Evolutionary conservation across 148 eudicot species (phyloP), one percentile per base, ranked within the genome.

Genomic region (Vaccinium myrtillus): DNA sequence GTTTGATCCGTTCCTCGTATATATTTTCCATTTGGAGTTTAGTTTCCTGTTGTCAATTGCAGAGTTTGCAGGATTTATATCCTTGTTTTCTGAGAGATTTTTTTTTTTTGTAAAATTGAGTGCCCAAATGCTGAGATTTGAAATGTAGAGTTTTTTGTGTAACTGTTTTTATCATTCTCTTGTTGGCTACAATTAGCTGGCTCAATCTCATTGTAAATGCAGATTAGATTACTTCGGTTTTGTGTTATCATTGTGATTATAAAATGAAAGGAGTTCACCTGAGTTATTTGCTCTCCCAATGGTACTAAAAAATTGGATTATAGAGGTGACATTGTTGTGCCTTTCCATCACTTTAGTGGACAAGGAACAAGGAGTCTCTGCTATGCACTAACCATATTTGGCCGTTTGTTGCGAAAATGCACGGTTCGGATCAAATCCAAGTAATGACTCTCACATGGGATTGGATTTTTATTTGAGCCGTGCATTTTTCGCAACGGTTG

Each of bases 121-220:
- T 15, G 23, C 58, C 58, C 75, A 51, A 49, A 81, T 76, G 79
- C 23, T 76, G 79, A 76, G 79, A 19, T 63, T 46, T 8, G 67
- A 16, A 61, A 81, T 21, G 16, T 9, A 46, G 21, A 80, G 61
- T 23, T 79, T 61, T 79, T 79, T 79, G 65, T 65, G 43, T 49
- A 70, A 82, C 48, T 53, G 2, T 50, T 53, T 21, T 46, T 27
- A 49, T 30, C 50, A 54, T 19, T 71, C 65, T 53, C 61, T 18
- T 11, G 2, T 71, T 32, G 63, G 77, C 84, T 69, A 27, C 30
- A 19, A 51, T 25, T 16, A 25, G 76, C 59, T 6, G 1, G 48
- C 55, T 30, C 19, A n/a, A 25, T 81, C 25, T 11, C 7, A 25
- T 81, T 81, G 83, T 81, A 67, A 67, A 81, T 81, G 83, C 58